These are phyloP conservation scores for Boletus rufocinnamomeus DNA, from an alignment of 768 basidiomycete species.

Conservation along the genomic window DNA sequence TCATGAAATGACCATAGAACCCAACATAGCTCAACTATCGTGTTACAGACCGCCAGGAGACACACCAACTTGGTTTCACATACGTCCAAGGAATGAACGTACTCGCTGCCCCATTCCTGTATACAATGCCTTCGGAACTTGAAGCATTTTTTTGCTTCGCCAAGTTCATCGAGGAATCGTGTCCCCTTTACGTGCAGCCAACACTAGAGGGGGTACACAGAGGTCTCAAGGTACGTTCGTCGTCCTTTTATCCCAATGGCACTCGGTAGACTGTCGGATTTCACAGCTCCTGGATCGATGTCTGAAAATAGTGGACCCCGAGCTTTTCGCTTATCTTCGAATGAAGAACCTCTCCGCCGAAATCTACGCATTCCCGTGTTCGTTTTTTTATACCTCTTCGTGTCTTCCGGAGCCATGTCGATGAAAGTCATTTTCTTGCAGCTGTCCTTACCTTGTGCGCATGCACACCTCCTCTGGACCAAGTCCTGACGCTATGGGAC, in stretches of 20 bases:
- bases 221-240: conserved; percentile 75
- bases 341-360: conserved; percentile 94
- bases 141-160: conserved; percentile 98
- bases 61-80: conserved; percentile 82
- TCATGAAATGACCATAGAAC: background rate
- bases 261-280: background rate
- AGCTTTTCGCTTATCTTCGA: conserved; percentile 77
- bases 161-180: conserved; percentile 92
- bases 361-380: conserved; percentile 97
- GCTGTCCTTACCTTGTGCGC: conserved; percentile 95
- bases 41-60: conserved; percentile 68
- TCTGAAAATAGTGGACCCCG: conserved; percentile 87
- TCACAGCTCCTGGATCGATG: conserved; percentile 88
- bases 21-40: background rate
- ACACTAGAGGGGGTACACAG: conserved; percentile 95
- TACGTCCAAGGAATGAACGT: conserved; percentile 99
- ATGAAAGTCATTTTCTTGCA: conserved; percentile 31
- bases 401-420: background rate
- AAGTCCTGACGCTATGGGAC: conserved; percentile 96
- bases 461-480: conserved; percentile 93
- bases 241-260: background rate
- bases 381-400: conserved; percentile 32
- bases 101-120: conserved; percentile 95
- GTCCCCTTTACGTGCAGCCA: conserved; percentile 96
- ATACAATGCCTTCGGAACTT: conserved; percentile 96